phyloP scores from a whole-genome alignment of 73 alveolate genomes.

The Stentor roeselii region DNA sequence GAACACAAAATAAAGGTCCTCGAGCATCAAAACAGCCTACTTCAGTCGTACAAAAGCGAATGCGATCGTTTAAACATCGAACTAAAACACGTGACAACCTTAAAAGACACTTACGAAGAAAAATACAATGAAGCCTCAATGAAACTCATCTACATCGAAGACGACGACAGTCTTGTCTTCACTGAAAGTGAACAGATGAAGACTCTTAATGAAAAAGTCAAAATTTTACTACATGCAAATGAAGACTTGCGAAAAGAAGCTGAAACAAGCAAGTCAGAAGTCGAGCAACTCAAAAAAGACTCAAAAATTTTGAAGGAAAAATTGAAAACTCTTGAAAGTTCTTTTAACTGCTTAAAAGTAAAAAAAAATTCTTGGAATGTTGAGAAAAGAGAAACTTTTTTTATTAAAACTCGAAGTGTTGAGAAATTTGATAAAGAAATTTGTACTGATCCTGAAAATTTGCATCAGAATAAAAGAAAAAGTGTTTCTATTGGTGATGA shows the following conservation, averaged over 20 bases:
- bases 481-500: neutral
- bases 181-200: constrained; percentile 2
- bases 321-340: neutral
- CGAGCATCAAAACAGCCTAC: neutral
- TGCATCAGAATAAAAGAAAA: too few species aligned
- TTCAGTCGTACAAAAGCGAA: neutral
- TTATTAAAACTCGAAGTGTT: too few species aligned
- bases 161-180: constrained; percentile 1
- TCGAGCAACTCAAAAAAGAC: neutral
- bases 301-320: neutral
- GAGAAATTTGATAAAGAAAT: too few species aligned
- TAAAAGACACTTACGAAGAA: constrained; percentile 19
- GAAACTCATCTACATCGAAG: constrained; percentile 1
- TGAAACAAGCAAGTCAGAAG: neutral
- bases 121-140: constrained; percentile 10
- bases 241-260: constrained; percentile 19
- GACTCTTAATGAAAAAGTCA: neutral
- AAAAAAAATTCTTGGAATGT: neutral
- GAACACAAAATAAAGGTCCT: neutral
- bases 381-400: neutral
- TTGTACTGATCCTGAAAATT: too few species aligned
- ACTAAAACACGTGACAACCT: neutral
- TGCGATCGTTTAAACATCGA: neutral
- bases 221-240: constrained; percentile 10
- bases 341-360: too few species aligned